Evolutionary conservation across 2,329 filamentous ascomycete species (phyloP).

Genomic region (Aspergillus brasiliensis): DNA sequence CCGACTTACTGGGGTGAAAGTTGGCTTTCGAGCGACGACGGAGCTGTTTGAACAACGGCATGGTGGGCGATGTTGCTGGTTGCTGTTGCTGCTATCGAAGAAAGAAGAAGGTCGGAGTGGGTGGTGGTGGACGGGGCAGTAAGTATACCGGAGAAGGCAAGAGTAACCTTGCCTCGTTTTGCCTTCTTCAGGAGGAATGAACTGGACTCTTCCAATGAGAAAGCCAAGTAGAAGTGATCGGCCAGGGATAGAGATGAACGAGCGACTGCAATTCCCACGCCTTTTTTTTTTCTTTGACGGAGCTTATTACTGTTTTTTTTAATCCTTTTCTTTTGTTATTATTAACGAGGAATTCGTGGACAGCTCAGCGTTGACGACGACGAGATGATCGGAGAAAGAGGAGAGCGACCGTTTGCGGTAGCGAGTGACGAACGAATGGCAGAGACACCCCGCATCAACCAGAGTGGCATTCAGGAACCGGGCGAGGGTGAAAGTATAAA

Average conservation of each 20-base stretch:
- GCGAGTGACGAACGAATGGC: slow-evolving; percentile 27
- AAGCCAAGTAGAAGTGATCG: not conserved
- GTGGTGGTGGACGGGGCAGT: not conserved
- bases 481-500: slow-evolving; percentile 12
- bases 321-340: not conserved
- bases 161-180: slow-evolving; percentile 9
- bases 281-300: not conserved
- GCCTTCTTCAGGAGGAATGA: slow-evolving; percentile 1
- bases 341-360: not conserved
- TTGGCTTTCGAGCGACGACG: slow-evolving; percentile 75
- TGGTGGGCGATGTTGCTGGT: slow-evolving; percentile 22
- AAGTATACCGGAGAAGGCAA: slow-evolving; percentile 14
- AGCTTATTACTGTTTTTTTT: not conserved
- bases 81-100: not conserved
- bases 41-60: slow-evolving; percentile 73
- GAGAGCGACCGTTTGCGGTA: slow-evolving; percentile 39
- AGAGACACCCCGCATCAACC: slow-evolving; percentile 21
- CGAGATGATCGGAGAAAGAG: slow-evolving; percentile 18
- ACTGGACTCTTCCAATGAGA: not conserved
- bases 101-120: not conserved
- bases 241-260: slow-evolving; percentile 1
- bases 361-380: not conserved
- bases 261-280: not conserved
- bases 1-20: slow-evolving; percentile 62
- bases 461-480: slow-evolving; percentile 4